Percentiles rank a stretch among this genome's conserved stretches.
Evolutionary conservation across 495 filamentous ascomycete genomes (phyloP).

Genomic region (Immersiella caudata): DNA sequence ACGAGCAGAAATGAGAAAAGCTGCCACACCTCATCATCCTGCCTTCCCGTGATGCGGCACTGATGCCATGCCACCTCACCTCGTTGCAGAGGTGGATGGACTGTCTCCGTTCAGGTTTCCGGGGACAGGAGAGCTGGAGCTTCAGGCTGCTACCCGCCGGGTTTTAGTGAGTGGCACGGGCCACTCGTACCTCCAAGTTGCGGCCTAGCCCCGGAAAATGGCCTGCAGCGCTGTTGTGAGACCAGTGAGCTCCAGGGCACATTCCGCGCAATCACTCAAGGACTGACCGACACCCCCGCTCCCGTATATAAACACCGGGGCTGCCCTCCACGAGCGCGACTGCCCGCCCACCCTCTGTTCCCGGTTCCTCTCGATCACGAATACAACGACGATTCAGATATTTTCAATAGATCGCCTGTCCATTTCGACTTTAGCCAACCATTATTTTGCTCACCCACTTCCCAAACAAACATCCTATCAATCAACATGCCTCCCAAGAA

Average conservation of each 20-base stretch:
- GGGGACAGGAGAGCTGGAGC: neutral
- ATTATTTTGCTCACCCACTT: slow-evolving; percentile 25
- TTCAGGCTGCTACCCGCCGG: neutral
- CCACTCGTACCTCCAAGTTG: slow-evolving; percentile 24
- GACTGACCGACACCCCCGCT: slow-evolving; percentile 42
- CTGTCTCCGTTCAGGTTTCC: neutral
- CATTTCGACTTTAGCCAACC: slow-evolving; percentile 8
- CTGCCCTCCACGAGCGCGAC: slow-evolving; percentile 50
- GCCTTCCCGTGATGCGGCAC: slow-evolving; percentile 24
- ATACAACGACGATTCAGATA: slow-evolving; percentile 20
- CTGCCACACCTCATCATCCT: slow-evolving; percentile 25
- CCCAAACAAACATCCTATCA: slow-evolving; percentile 25
- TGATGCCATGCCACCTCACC: slow-evolving; percentile 29
- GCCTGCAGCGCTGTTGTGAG: slow-evolving; percentile 24
- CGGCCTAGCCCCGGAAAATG: slow-evolving; percentile 29
- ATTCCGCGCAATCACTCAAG: slow-evolving; percentile 42
- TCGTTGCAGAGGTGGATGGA: slow-evolving; percentile 5
- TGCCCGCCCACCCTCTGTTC: slow-evolving; percentile 44
- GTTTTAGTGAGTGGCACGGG: slow-evolving; percentile 29
- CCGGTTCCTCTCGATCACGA: slow-evolving; percentile 36
- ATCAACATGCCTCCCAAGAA: slow-evolving; percentile 69
- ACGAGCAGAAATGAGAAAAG: slow-evolving; percentile 7
- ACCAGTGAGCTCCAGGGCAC: slow-evolving; percentile 23
- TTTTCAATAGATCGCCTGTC: slow-evolving; percentile 1
- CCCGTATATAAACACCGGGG: slow-evolving; percentile 52